Evolutionary conservation across 805 yeast species (phyloP).

Genomic region (Starmerella bacillaris): DNA sequence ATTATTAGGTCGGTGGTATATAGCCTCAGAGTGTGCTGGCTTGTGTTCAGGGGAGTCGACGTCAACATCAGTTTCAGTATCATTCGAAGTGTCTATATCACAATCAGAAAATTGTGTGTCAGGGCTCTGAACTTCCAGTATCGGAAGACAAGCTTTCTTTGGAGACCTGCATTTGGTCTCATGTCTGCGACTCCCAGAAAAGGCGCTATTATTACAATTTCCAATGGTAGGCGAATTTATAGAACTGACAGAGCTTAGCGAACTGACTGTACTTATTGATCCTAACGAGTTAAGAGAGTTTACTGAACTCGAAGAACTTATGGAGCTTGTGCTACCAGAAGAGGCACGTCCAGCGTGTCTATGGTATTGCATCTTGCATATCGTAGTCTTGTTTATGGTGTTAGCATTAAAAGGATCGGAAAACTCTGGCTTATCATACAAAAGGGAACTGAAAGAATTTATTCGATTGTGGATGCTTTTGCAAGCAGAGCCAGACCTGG

Average conservation of each 20-base stretch:
- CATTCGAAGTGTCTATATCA: slow-evolving; percentile 9
- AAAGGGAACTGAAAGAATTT: too few relatives aligned
- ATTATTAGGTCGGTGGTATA: slow-evolving; percentile 3
- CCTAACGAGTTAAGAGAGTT: too few relatives aligned
- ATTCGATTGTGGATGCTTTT: too few relatives aligned
- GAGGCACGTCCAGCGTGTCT: too few relatives aligned
- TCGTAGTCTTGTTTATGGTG: not conserved
- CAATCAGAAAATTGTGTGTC: too few relatives aligned
- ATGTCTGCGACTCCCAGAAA: too few relatives aligned
- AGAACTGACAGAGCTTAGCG: not conserved
- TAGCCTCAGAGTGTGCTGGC: not conserved
- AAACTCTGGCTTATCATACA: not conserved
- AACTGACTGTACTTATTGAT: not conserved
- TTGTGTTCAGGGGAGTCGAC: slow-evolving; percentile 1
- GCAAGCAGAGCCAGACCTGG: not conserved
- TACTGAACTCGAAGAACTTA: too few relatives aligned
- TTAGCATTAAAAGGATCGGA: not conserved
- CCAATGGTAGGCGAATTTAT: not conserved
- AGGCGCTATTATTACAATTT: too few relatives aligned
- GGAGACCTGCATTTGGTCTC: too few relatives aligned
- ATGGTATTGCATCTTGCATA: too few relatives aligned
- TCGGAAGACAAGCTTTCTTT: not conserved
- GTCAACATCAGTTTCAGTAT: slow-evolving; percentile 7
- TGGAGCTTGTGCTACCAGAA: too few relatives aligned
- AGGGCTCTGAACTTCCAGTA: not conserved